Evolutionary conservation across 371 early-diverging fungal species (phyloP).

Genomic region (Entomophthora muscae): DNA sequence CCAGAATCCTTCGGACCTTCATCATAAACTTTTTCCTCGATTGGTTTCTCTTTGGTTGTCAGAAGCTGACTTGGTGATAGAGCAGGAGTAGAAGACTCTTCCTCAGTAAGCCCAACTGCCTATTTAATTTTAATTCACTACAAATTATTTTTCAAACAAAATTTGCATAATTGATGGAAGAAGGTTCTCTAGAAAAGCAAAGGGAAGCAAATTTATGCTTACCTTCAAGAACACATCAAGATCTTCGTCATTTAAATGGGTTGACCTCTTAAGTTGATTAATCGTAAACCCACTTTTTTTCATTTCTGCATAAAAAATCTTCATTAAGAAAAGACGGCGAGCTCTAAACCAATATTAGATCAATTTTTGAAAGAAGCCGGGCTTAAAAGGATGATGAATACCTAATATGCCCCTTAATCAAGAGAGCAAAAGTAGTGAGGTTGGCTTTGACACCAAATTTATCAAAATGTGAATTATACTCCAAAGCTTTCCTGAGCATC

Average conservation of each 20-base stretch:
- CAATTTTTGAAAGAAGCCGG: too few relatives aligned
- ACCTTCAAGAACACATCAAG: slow-evolving; percentile 23
- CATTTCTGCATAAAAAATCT: slow-evolving; percentile 47
- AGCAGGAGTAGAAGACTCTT: neutral
- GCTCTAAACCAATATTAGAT: slow-evolving; percentile 14
- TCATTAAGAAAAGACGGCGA: slow-evolving; percentile 31
- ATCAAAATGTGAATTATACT: slow-evolving; percentile 54
- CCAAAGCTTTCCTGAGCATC: slow-evolving; percentile 34
- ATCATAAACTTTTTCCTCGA: slow-evolving; percentile 10
- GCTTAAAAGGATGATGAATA: too few relatives aligned
- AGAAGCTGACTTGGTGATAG: neutral
- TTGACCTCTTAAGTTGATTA: slow-evolving; percentile 20
- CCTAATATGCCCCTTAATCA: slow-evolving; percentile 49
- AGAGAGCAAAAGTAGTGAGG: slow-evolving; percentile 50
- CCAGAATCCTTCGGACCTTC: neutral
- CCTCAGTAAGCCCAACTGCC: neutral
- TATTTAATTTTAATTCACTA: neutral
- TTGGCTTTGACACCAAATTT: slow-evolving; percentile 32
- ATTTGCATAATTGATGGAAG: too few relatives aligned
- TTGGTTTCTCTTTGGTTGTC: too few relatives aligned
- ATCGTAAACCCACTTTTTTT: slow-evolving; percentile 21
- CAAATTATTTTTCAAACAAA: neutral
- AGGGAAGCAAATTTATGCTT: too few relatives aligned
- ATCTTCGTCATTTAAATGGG: slow-evolving; percentile 24
- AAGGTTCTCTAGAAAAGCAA: too few relatives aligned